Base-by-base conservation (phyloP, 1,284 basidiomycete species). In the Phellinidium pouzarii region DNA sequence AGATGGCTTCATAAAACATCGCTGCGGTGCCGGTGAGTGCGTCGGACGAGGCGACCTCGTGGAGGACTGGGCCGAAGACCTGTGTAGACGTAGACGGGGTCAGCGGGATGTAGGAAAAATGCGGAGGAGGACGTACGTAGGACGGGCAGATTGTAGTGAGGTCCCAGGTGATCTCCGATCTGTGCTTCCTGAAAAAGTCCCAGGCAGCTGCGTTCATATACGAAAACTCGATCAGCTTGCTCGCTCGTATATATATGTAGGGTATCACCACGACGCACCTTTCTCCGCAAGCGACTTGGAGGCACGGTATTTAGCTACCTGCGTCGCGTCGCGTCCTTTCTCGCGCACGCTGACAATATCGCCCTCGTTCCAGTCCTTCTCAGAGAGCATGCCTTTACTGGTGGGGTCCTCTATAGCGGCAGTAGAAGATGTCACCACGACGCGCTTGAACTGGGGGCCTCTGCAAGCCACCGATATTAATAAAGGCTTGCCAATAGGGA, bases 181-280 rank as follows among this genome's bases (percentile, higher is more conserved):
- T 58, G 22, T 60, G 44, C 20, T 57, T 44, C 17, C 50, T 53
- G 2, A 58, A 42, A 42, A 58, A 61, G 17, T 56, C 57, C 60
- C 60, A 61, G 4, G 61, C 61, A 22, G 60, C 60, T 57, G 34
- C 20, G 14, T 2, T 20, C 12, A 17, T 11, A 41, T 40, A 29
- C n/a, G 38, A n/a, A n/a, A n/a, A n/a, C n/a, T n/a, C n/a, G n/a
- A n/a, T n/a, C n/a, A n/a, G n/a, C n/a, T n/a, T n/a, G n/a, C n/a
- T n/a, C n/a, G 19, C n/a, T n/a, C 17, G 14, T 8, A 4, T 4
- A 20, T 12, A 27, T 23, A 2, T 14, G 4, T 11, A 4, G 12
- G 22, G 17, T 22, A 20, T n/a, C n/a, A 1, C 2, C 1, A 2
- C 17, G 2, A 20, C 51, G 20, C 31, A 56, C 55, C 47, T 36